Percentiles rank a stretch among this genome's conserved stretches.
phyloP scores from a whole-genome alignment of 108 stramenopile species.

The Fragilariopsis cylindrus region DNA sequence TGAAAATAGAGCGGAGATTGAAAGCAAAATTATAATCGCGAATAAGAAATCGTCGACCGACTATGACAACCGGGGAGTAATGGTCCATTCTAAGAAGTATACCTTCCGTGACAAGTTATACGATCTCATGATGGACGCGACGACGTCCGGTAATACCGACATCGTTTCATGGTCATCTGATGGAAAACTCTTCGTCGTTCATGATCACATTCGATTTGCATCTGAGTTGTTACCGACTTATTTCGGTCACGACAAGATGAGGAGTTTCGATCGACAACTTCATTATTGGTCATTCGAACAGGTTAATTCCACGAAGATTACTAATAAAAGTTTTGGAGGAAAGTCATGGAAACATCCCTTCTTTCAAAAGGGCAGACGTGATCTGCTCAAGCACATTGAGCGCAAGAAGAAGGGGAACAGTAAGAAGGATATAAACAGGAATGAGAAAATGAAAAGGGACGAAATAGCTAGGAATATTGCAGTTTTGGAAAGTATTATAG shows the following conservation, averaged over 20 bases:
- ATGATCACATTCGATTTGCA: conserved; percentile 30
- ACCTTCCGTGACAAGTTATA: conserved; percentile 27
- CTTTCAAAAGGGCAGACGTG: background rate
- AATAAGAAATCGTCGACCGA: too few relatives aligned
- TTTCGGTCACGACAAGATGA: conserved; percentile 56
- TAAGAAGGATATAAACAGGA: too few relatives aligned
- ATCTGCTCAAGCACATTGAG: background rate
- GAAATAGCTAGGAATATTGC: too few relatives aligned
- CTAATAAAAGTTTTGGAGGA: conserved; percentile 7
- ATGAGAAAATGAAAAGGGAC: too few relatives aligned
- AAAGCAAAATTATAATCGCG: too few relatives aligned
- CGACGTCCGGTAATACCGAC: too few relatives aligned
- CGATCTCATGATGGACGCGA: conserved; percentile 1
- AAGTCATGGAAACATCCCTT: conserved; percentile 5
- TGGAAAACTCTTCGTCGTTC: conserved; percentile 33
- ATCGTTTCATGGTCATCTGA: conserved; percentile 38
- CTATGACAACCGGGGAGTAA: too few relatives aligned
- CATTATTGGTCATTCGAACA: conserved; percentile 6
- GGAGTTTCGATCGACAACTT: conserved; percentile 19
- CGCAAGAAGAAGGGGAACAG: background rate
- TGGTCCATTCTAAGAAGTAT: conserved; percentile 10
- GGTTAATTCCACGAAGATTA: background rate
- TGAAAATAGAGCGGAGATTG: too few relatives aligned
- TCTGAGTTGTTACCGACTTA: conserved; percentile 30
- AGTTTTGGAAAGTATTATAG: too few relatives aligned